phyloP scores from a whole-genome alignment of 176 grass and related monocot genomes.

The Elymus sibiricus region DNA sequence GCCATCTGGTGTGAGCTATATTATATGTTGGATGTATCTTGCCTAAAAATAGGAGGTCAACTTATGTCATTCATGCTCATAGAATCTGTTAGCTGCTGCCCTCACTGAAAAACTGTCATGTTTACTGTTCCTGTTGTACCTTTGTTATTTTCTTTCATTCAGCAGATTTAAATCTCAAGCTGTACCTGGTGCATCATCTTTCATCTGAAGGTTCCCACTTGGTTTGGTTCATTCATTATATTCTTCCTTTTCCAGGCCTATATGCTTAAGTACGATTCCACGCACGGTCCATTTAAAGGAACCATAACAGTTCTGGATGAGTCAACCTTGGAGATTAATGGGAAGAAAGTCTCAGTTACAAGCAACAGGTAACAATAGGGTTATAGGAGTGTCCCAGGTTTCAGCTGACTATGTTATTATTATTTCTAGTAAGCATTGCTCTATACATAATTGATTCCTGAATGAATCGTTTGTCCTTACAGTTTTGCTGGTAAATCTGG shows the following conservation, averaged over 20 bases:
- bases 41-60: not conserved
- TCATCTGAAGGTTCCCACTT: not conserved
- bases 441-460: not conserved
- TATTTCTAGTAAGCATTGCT: not conserved
- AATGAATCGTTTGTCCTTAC: not conserved
- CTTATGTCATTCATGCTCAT: not conserved
- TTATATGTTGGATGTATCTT: slow-evolving; percentile 2
- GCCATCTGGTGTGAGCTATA: not conserved
- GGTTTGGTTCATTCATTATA: not conserved
- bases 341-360: slow-evolving; percentile 70
- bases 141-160: slow-evolving; percentile 3
- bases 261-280: slow-evolving; percentile 93
- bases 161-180: not conserved
- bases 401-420: slow-evolving; percentile 9
- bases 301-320: slow-evolving; percentile 64
- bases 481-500: not conserved
- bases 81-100: not conserved
- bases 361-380: slow-evolving; percentile 60
- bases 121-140: not conserved
- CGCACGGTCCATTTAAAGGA: slow-evolving; percentile 71
- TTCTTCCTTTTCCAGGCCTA: slow-evolving; percentile 58
- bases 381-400: slow-evolving; percentile 16
- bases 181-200: not conserved
- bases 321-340: slow-evolving; percentile 78
- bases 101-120: not conserved